Base-by-base conservation (phyloP, 2,329 filamentous ascomycete species). In the Fusarium fracticaudum region DNA sequence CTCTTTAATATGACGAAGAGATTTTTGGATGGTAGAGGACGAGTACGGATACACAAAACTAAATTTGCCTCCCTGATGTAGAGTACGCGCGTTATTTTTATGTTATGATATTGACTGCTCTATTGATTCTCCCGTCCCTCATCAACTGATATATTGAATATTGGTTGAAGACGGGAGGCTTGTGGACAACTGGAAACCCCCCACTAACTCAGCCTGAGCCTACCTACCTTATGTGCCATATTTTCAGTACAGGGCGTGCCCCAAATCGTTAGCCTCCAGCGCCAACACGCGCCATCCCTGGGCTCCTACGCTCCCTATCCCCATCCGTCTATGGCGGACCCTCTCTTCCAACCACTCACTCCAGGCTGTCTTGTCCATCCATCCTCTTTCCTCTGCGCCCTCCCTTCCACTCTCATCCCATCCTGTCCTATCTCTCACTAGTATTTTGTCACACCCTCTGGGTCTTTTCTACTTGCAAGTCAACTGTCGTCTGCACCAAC, bases 211-310 rank as follows among this genome's bases (percentile, higher is more conserved):
- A 35, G 41, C 59, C 20, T 54, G 50, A 38, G 33, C 58, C 47
- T 57, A 57, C 33, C 33, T 35, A 57, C 33, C 33, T 35, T 35
- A 35, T 35, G 14, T 35, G 33, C 33, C 33, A 50, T 48, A 48
- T 64, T 72, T 69, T 65, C 45, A 31, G 45, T 60, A 55, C 57
- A 43, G 69, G 69, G 70, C 43, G 69, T 73, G 70, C 48, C 44
- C 41, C 40, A 58, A 65, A 64, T 73, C 60, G 41, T 62, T 54
- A 78, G 67, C 48, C 59, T 71, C 10, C 33, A 59, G 68, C 67
- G 62, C 60, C 74, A 67, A 69, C 74, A 76, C 76, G 69, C 76
- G 70, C 76, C 74, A 71, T 73, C 76, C 74, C 64, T 64, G 63
- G 66, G 50, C 31, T 44, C n/a, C 60, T 22, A 35, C 17, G 33